Evolutionary conservation across 305 asterid species (phyloP).

Genomic region (Striga hermonthica): DNA sequence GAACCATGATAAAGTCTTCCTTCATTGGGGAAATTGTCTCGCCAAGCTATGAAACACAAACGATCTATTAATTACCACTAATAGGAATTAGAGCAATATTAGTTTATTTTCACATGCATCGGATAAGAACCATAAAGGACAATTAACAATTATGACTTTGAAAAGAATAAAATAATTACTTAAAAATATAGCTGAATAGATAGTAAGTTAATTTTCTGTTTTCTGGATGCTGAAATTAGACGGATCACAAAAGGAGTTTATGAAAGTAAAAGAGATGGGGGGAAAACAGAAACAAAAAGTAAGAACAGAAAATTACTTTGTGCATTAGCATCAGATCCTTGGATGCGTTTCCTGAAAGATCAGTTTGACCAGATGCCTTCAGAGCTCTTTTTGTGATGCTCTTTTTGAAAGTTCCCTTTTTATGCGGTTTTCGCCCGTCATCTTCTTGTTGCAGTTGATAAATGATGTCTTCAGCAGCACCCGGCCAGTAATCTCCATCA

Average conservation of each 20-base stretch:
- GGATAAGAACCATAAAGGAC: not conserved
- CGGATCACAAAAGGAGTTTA: not conserved
- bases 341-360: slow-evolving; percentile 83
- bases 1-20: slow-evolving; percentile 99
- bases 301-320: slow-evolving; percentile 50
- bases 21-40: slow-evolving; percentile 94
- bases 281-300: slow-evolving; percentile 14
- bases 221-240: not conserved
- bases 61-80: slow-evolving; percentile 20
- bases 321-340: slow-evolving; percentile 91
- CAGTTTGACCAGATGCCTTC: slow-evolving; percentile 90
- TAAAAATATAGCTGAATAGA: not conserved
- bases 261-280: not conserved
- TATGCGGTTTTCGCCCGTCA: slow-evolving; percentile 73
- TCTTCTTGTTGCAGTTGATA: slow-evolving; percentile 87
- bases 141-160: not conserved
- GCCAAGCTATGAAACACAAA: slow-evolving; percentile 70
- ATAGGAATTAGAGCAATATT: slow-evolving; percentile 11
- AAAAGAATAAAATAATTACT: not conserved
- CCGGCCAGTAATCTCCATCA: slow-evolving; percentile 99
- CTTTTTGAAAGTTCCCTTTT: slow-evolving; percentile 76
- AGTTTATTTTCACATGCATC: not conserved
- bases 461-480: slow-evolving; percentile 96
- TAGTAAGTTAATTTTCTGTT: slow-evolving; percentile 1
- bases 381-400: slow-evolving; percentile 80